Evolutionary conservation across 2,329 filamentous ascomycete species (phyloP), one percentile per base, ranked within the genome.

Genomic region (Aulographum hederae): DNA sequence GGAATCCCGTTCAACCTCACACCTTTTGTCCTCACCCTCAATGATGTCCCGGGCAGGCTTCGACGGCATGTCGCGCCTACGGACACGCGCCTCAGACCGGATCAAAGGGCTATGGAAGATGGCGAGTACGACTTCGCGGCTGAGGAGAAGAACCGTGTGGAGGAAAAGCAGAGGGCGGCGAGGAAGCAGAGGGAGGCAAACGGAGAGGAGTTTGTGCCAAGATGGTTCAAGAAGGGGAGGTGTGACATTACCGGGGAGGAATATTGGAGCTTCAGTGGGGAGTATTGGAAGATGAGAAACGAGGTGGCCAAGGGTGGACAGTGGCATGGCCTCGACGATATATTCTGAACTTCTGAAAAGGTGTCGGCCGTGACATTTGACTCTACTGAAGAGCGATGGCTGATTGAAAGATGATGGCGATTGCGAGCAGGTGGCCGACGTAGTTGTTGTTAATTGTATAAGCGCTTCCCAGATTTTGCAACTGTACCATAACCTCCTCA

Each of bases 61-160:
- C 61, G 58, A 32, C 69, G 76, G 4, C 72, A 77, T 57, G 59
- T 98, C 12, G 79, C 89, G 23, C 89, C 89, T 1, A 98, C 89
- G 0, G 89, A 98, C 52, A 92, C 86, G 2, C 68, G 89, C n/a
- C 62, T 93, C 19, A 68, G 89, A 18, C 86, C 89, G 0, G 89
- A 98, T 53, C 89, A 98, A 58, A 69, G 89, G 8, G 89, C 89
- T 2, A 98, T 98, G 89, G 89, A 98, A 52, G 85, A 95, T 38
- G 89, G 86, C n/a, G 72, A 85, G 54, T 98, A 98, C 48, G 86
- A 95, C 46, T 65, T 89, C 37, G 89, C 89, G 2, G 89, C 86
- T 0, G 70, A 69, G 4, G 89, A 98, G 61, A 98, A 98, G 69
- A 89, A 86, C 46, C 67, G 89, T 2, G 69, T 98, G 0, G 89